Base-by-base conservation (phyloP, 192 early-diverging fungal genomes). In the Dimargaris cristalligena region DNA sequence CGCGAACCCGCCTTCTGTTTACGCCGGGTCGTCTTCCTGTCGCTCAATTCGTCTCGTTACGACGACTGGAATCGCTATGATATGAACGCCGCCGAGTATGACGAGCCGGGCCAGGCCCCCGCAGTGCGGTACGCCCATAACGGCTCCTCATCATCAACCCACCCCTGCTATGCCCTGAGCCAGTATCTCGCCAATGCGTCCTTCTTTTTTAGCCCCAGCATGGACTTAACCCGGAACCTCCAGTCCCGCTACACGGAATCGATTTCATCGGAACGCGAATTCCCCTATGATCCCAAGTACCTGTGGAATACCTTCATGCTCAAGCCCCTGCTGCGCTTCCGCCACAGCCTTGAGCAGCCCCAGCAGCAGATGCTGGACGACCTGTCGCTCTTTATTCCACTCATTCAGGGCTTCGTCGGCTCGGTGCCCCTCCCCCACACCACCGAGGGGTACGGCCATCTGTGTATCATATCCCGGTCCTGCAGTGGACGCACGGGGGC, bases 281-380 rank as follows among this genome's bases (percentile, higher is more conserved):
- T 2, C 4, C 9, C 33, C 34, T 72, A 79, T 2, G 80, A 84
- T 49, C 62, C 75, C 47, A 80, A 82, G 62, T 99, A 90, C 66
- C 74, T 95, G 29, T 99, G 96, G 96, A 99, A 99, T 67, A 74
- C 68, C 45, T 83, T 78, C 67, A 74, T 97, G 70, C 72, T 97
- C 34, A 79, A 79, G 30, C 84, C 83, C 35, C 67, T 99, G 23
- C 71, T 91, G 4, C 74, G 83, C 29, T 89, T 91, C 63, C 75
- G 90, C n/a, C 71, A 83, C 35, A 84, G 88, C 67, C 73, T 94
- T 54, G 71, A 78, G 9, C 65, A 74, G 26, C 64, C 63, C 3
- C 78, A 83, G 51, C 82, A 85, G 32, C 71, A 70, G 38, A 69
- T 74, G 29, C 74, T 97, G 46, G 90, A 94, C 62, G 48, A 60